Conservation (phyloP, 129 eudicot genomes). For the Artemisia tridentata region DNA sequence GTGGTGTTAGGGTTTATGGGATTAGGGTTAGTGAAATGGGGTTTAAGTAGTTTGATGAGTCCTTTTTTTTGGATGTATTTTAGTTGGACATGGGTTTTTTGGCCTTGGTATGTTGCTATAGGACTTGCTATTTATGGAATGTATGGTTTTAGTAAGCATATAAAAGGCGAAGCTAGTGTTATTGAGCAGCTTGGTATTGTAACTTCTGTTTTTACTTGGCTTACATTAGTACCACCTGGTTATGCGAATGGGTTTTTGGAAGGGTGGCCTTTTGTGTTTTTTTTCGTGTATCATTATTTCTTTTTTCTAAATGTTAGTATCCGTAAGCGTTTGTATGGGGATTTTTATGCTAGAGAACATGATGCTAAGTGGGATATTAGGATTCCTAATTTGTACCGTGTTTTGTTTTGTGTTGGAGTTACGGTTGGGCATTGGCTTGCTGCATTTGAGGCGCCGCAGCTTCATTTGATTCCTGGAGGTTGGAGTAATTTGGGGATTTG, state of each 20-base stretch:
- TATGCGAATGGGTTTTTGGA: conserved; percentile 73
- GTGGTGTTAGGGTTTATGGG: conserved; percentile 42
- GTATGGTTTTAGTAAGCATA: conserved; percentile 47
- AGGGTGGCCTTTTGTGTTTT: conserved; percentile 90
- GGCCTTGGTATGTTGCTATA: conserved; percentile 79
- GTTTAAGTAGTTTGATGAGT: conserved; percentile 36
- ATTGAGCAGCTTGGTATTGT: conserved; percentile 65
- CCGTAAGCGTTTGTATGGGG: conserved; percentile 74
- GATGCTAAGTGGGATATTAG: conserved; percentile 75
- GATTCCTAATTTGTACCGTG: conserved; percentile 42
- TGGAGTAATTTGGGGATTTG: conserved; percentile 62
- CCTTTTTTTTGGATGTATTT: conserved; percentile 94
- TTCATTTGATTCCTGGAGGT: conserved; percentile 67
- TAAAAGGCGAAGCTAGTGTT: conserved; percentile 52
- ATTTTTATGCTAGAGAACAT: conserved; percentile 51
- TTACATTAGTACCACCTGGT: conserved; percentile 79
- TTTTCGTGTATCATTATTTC: conserved; percentile 75
- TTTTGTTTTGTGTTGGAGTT: conserved; percentile 56
- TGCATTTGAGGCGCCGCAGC: conserved; percentile 74
- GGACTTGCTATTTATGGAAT: conserved; percentile 51
- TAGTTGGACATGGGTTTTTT: conserved; percentile 83
- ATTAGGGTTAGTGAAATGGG: conserved; percentile 51
- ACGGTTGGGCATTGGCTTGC: conserved; percentile 74
- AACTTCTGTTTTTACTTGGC: conserved; percentile 66
- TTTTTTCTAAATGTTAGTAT: conserved; percentile 71